Conservation (phyloP, 768 basidiomycete genomes). For the Tricholoma bakamatsutake region DNA sequence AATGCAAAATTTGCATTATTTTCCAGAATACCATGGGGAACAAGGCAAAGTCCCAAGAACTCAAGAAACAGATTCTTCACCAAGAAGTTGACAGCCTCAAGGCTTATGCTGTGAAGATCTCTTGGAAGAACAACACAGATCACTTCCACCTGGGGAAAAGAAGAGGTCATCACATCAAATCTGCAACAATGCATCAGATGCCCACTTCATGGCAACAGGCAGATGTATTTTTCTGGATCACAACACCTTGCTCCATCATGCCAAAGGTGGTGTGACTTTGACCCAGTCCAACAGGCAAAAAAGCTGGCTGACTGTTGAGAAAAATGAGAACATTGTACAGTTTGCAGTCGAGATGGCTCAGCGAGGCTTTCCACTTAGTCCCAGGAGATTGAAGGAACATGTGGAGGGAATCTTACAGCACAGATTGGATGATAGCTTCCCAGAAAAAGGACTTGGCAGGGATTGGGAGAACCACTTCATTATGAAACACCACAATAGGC, state of each 20-base stretch:
- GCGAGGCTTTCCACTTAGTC: not conserved
- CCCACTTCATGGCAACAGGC: not conserved
- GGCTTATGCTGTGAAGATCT: not conserved
- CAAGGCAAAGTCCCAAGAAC: not conserved
- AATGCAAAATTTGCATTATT: not conserved
- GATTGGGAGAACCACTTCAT: too few species aligned
- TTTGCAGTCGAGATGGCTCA: too few species aligned
- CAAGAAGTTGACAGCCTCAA: not conserved
- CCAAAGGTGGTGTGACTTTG: not conserved
- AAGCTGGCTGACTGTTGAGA: conserved; percentile 19
- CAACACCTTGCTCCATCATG: not conserved
- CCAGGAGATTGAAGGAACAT: too few species aligned
- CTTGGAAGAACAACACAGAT: not conserved
- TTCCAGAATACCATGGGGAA: not conserved
- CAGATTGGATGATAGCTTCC: too few species aligned
- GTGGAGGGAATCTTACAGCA: too few species aligned
- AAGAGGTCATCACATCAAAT: not conserved
- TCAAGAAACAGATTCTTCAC: not conserved
- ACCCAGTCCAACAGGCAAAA: conserved; percentile 13
- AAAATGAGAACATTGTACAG: conserved; percentile 23
- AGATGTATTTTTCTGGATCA: not conserved
- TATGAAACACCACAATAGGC: too few species aligned
- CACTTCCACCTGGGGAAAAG: not conserved
- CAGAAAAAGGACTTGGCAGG: too few species aligned
- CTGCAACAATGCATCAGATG: not conserved